Base-by-base conservation (phyloP, 371 early-diverging fungal species). In the Lichtheimia ornata region DNA sequence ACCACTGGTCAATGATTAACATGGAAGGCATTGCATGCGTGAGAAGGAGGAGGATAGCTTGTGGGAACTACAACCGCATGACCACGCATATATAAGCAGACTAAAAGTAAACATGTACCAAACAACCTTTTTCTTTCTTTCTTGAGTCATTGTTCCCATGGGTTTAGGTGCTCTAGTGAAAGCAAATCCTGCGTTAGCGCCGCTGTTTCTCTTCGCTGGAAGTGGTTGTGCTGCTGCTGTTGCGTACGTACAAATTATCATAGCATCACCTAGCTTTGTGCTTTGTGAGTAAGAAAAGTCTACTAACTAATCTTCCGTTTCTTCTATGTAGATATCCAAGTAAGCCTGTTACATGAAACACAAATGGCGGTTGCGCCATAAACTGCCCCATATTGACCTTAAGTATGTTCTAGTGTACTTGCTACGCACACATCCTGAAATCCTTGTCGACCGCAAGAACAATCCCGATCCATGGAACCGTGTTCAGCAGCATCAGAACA, bases 391-490 rank as follows among this genome's bases (percentile, higher is more conserved):
- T 11, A 35, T 35, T 35, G 11, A 35, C 35, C 11, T 4, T 4
- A 4, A 28, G 1, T 4, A 4, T 35, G 11, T 11, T 35, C 11
- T 57, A 79, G 74, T 76, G 53, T 76, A 76, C 47, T 58, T 79
- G 60, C 62, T 79, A 40, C 65, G 62, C 52, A 79, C 74, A 17
- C 80, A 79, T 62, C 80, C 80, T 62, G 80, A 79, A 50, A 74
- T 79, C 30, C 67, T 72, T 20, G 64, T 79, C 45, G 76, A 79
- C 57, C 69, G 69, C 30, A 72, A 74, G 62, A 77, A 76, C 51
- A 76, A 76, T 61, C 79, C 79, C 20, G 65, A 67, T 45, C 80
- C 80, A 58, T 79, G 80, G 80, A 61, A 70, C 50, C 71, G 64
- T 18, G 71, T 79, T 17, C 59, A 79, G 63, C 80, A 79, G 49